Conservation (phyloP, 106 monocot species). For the Alisma plantagoaquatica region DNA sequence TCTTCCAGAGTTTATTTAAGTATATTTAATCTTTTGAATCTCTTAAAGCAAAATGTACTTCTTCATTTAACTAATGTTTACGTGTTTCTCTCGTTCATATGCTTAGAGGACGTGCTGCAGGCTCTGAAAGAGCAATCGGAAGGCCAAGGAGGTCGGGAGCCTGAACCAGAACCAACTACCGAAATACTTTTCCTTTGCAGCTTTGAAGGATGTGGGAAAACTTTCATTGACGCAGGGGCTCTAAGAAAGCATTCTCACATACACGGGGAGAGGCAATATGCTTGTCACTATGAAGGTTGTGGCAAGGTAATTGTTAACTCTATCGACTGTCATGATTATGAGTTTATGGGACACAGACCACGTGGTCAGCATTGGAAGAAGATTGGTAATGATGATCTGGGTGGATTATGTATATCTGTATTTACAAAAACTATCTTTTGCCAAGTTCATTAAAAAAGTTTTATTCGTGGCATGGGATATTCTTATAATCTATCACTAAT, state of each 20-base stretch:
- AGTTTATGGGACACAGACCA: no score
- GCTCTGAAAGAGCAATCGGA: slow-evolving; percentile 28
- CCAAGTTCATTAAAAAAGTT: no score
- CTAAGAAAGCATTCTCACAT: slow-evolving; percentile 62
- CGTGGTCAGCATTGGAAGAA: no score
- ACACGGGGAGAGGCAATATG: slow-evolving; percentile 59
- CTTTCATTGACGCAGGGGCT: slow-evolving; percentile 55
- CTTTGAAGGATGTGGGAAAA: slow-evolving; percentile 60
- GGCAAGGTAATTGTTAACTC: slow-evolving; percentile 62
- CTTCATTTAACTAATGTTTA: background rate
- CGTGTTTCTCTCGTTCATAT: background rate
- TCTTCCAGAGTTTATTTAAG: no score
- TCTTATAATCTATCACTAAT: no score
- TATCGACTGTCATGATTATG: no score
- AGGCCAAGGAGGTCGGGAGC: slow-evolving; percentile 25
- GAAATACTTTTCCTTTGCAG: slow-evolving; percentile 73
- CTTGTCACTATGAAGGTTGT: slow-evolving; percentile 54
- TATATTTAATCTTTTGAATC: no score
- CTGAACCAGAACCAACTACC: slow-evolving; percentile 56
- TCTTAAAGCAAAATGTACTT: no score
- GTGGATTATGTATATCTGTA: no score
- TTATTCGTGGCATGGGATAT: no score
- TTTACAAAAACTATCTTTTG: no score
- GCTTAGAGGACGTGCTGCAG: slow-evolving; percentile 50
- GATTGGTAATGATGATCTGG: no score